Percentiles rank a stretch among this genome's conserved stretches.
Evolutionary conservation across 2,329 filamentous ascomycete species (phyloP).

Genomic region (Chaetomiaceae sp.): DNA sequence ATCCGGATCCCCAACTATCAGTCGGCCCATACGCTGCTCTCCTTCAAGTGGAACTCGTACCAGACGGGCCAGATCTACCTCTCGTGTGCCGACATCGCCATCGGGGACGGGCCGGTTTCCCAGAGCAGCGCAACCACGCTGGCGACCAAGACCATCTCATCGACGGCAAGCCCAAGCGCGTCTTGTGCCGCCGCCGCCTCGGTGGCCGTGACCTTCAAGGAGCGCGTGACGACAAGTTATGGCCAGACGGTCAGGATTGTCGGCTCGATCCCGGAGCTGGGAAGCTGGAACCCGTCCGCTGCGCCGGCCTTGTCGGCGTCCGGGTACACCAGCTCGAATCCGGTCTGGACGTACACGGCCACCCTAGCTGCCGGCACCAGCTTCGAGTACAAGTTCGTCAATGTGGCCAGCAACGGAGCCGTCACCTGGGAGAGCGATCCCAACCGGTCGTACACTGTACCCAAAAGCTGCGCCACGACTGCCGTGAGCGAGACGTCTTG

Average conservation of each 20-base stretch:
- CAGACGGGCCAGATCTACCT: conserved; percentile 52
- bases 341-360: conserved; percentile 51
- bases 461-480: conserved; percentile 23
- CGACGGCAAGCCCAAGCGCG: conserved; percentile 22
- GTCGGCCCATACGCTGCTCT: conserved; percentile 48
- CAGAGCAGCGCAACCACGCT: conserved; percentile 21
- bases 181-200: conserved; percentile 32
- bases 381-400: conserved; percentile 61
- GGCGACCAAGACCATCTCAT: conserved; percentile 20
- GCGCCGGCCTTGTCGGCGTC: conserved; percentile 48
- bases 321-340: conserved; percentile 50
- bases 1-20: conserved; percentile 46
- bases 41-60: conserved; percentile 52
- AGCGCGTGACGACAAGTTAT: conserved; percentile 41
- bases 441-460: conserved; percentile 36
- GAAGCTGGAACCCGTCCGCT: conserved; percentile 44
- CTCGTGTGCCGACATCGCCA: conserved; percentile 49
- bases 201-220: conserved; percentile 41
- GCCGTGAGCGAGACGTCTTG: conserved; percentile 27
- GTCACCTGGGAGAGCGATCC: conserved; percentile 56
- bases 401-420: conserved; percentile 44
- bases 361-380: conserved; percentile 47
- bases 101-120: conserved; percentile 28
- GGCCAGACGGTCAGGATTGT: conserved; percentile 49
- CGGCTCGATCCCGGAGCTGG: conserved; percentile 42